Base-by-base conservation (phyloP, 1,284 basidiomycete genomes). In the Cerioporus squamosus region DNA sequence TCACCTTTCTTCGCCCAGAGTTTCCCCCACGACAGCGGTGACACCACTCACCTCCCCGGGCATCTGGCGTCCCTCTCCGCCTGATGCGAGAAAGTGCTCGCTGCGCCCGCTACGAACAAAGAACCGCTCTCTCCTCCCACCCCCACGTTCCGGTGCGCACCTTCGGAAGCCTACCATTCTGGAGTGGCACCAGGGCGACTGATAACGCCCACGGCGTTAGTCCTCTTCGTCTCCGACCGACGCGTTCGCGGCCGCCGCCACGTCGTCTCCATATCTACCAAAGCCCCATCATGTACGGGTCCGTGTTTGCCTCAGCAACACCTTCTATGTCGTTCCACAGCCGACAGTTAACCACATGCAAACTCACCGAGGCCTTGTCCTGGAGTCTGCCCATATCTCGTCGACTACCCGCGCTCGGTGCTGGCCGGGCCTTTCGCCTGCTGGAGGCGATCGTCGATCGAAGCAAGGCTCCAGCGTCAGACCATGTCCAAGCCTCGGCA, bases 161-260 rank as follows among this genome's bases (percentile, higher is more conserved):
- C 50, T 26, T 51, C 62, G 59, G 62, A 60, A 58, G 51, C 49
- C 24, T 38, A 52, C 61, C 36, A 10, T 57, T 55, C 46, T 49
- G 53, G 50, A 55, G n/a, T n/a, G n/a, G n/a, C 44, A 20, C 43
- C 45, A 17, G 26, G n/a, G 31, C 53, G 49, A 40, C 49, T 48
- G 62, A 63, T 63, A 60, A 18, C n/a, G 40, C n/a, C 12, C 33
- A 53, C 58, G 55, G 61, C n/a, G n/a, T n/a, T n/a, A n/a, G n/a
- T n/a, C n/a, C n/a, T n/a, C n/a, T n/a, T n/a, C n/a, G n/a, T n/a
- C n/a, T n/a, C n/a, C n/a, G n/a, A n/a, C n/a, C n/a, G n/a, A n/a
- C n/a, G n/a, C n/a, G 10, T 42, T 20, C 38, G 24, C 33, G 8
- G 22, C 48, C n/a, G 36, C 44, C 18, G 22, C 29, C 5, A 47